Percentiles rank a stretch among this genome's conserved stretches.
Evolutionary conservation across 805 yeast genomes (phyloP).

Genomic region (Starmerella ratchasimensis): DNA sequence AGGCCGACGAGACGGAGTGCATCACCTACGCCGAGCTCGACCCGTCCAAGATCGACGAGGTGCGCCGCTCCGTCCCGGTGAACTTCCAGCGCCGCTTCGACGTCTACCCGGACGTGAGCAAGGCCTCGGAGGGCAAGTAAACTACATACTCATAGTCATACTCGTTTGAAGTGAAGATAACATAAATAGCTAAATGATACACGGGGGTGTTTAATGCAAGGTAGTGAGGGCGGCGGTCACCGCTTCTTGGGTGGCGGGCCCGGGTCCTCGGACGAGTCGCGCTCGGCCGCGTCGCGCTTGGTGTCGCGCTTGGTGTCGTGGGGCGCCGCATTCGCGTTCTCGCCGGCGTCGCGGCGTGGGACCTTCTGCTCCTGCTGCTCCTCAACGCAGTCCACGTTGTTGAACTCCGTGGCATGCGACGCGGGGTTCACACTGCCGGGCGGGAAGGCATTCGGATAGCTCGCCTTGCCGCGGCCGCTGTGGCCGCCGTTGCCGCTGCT

Average conservation of each 20-base stretch:
- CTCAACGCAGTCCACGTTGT: conserved; percentile 9
- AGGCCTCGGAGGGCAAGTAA: no score
- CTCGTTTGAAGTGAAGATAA: no score
- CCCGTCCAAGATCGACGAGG: conserved; percentile 41
- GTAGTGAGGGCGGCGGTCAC: conserved; percentile 1
- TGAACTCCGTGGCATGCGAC: conserved; percentile 11
- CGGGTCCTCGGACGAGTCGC: background rate
- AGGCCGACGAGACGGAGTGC: conserved; percentile 69
- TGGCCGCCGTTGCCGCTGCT: background rate
- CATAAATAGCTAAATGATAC: no score
- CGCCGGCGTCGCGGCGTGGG: conserved; percentile 1
- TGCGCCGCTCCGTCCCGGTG: conserved; percentile 57
- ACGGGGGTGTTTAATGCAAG: background rate
- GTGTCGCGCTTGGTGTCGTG: background rate
- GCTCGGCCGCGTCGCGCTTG: background rate
- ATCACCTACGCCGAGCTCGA: conserved; percentile 63
- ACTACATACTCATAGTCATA: no score
- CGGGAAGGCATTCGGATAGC: conserved; percentile 12
- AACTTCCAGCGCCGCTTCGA: conserved; percentile 60
- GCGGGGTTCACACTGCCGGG: conserved; percentile 14
- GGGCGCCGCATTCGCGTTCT: background rate
- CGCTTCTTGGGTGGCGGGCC: background rate
- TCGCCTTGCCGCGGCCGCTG: conserved; percentile 4
- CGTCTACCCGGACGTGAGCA: conserved; percentile 36
- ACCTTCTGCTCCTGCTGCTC: conserved; percentile 13